Evolutionary conservation across 768 basidiomycete genomes (phyloP), one percentile per base, ranked within the genome.

Genomic region (Leucocoprinus leucothites): DNA sequence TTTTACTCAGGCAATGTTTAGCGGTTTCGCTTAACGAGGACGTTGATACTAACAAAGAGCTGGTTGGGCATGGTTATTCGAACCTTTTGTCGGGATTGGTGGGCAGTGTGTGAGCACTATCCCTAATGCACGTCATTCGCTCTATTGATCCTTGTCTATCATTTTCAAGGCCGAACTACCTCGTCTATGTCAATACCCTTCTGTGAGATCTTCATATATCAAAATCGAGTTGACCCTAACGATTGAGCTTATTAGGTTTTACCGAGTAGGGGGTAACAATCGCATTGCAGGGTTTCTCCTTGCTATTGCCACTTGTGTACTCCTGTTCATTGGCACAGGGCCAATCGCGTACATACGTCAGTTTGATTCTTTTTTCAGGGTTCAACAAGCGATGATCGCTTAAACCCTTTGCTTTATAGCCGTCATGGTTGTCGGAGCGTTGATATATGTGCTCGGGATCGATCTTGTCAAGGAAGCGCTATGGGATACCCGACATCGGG

Each of bases 391-490:
- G 9, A 26, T 1, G 8, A 25, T 16, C n/a, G 16, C 18, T 28
- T 3, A 28, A 11, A 3, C 2, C 26, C n/a, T 24, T 7, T 11
- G 22, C 43, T 45, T 41, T 48, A 13, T 58, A 95, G 93, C 94
- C 54, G 87, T 98, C 26, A 86, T 92, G 82, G 86, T 96, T 3
- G 94, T 98, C 13, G 86, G 87, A 0, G 86, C 93, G 1, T 76
- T 99, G 53, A 98, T 98, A 58, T 95, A 94, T 61, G 94, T 97
- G 8, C 79, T 98, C 31, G 97, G 95, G 0, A 82, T 98, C 48
- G 96, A 98, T 61, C 83, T 99, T 36, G 84, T 93, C 38, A 96
- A 95, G 64, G 96, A 98, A 69, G 95, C 97, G 0, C 67, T 98
- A 8, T 98, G 95, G 95, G 96, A 99, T 71, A 95, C 95, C 9